These are phyloP conservation scores for Capsicum rhomboideum DNA, from an alignment of 257 asterid genomes.

Conservation along the genomic window DNA sequence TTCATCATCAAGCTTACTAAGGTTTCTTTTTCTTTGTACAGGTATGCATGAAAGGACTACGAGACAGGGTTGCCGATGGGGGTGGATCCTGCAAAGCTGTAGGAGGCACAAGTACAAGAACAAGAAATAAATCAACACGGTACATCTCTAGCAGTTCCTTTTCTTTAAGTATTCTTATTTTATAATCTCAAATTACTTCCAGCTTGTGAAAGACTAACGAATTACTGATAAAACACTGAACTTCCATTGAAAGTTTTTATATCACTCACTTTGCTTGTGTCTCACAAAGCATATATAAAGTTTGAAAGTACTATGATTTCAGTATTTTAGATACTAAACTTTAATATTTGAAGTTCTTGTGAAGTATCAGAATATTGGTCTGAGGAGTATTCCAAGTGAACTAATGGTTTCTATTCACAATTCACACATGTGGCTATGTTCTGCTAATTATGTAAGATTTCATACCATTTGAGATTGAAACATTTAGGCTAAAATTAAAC, in stretches of 20 bases:
- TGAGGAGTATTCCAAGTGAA: background rate
- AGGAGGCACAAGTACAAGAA: constrained; percentile 38
- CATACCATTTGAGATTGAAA: background rate
- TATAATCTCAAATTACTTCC: background rate
- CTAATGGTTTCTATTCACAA: background rate
- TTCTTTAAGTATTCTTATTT: background rate
- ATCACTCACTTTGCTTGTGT: background rate
- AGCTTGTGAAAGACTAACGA: background rate
- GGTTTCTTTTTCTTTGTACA: constrained; percentile 11
- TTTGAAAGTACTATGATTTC: background rate
- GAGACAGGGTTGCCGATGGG: constrained; percentile 60
- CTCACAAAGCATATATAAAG: background rate
- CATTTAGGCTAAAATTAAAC: background rate
- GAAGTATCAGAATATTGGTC: background rate
- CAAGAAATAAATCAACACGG: constrained; percentile 51
- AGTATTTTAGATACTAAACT: background rate
- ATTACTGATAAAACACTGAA: background rate
- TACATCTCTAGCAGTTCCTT: constrained; percentile 7
- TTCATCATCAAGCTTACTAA: background rate
- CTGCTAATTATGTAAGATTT: background rate
- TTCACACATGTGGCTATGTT: background rate
- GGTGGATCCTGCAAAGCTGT: constrained; percentile 58
- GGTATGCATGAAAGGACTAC: constrained; percentile 50
- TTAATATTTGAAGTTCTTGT: background rate
- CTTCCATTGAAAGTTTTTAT: background rate